Evolutionary conservation across 2,329 filamentous ascomycete genomes (phyloP).

Genomic region (Chrysoporthe cubensis): DNA sequence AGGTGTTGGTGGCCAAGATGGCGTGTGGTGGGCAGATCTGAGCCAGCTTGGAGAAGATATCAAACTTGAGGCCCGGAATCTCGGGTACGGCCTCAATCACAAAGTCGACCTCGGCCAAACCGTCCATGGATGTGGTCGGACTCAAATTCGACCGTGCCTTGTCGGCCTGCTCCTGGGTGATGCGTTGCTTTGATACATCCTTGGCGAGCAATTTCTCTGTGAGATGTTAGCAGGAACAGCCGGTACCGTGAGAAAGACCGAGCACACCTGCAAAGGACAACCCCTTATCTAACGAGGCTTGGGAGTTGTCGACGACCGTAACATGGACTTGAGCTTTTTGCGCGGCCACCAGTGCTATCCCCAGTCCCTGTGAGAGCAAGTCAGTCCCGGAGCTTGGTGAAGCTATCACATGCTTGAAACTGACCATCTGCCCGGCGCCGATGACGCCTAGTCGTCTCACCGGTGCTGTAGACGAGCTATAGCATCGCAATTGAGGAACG

Average conservation of each 20-base stretch:
- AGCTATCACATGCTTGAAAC: slow-evolving; percentile 45
- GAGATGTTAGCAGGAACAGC: background rate
- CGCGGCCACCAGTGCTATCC: slow-evolving; percentile 93
- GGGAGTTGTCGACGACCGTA: slow-evolving; percentile 80
- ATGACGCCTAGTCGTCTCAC: slow-evolving; percentile 90
- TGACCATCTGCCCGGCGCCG: slow-evolving; percentile 94
- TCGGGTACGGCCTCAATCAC: slow-evolving; percentile 97
- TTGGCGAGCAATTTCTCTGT: slow-evolving; percentile 90
- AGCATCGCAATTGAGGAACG: slow-evolving; percentile 56
- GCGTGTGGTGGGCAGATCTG: slow-evolving; percentile 81
- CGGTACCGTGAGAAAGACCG: slow-evolving; percentile 5
- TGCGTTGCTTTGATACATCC: slow-evolving; percentile 84
- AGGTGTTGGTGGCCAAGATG: slow-evolving; percentile 95
- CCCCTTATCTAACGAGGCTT: slow-evolving; percentile 85
- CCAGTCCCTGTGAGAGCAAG: slow-evolving; percentile 71
- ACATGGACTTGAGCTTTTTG: slow-evolving; percentile 83
- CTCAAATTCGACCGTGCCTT: slow-evolving; percentile 71
- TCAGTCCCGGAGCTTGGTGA: slow-evolving; percentile 28
- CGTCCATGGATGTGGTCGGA: slow-evolving; percentile 73
- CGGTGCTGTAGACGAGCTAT: slow-evolving; percentile 74
- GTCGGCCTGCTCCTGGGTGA: slow-evolving; percentile 81
- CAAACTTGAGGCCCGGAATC: slow-evolving; percentile 82
- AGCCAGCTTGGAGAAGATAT: slow-evolving; percentile 84
- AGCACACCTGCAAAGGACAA: slow-evolving; percentile 80
- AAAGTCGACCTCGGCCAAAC: slow-evolving; percentile 85